A percentile compares a stretch with the other conserved stretches of the same genome.
Conservation (phyloP, 495 filamentous ascomycete genomes). For the Glutinoglossum americanum region DNA sequence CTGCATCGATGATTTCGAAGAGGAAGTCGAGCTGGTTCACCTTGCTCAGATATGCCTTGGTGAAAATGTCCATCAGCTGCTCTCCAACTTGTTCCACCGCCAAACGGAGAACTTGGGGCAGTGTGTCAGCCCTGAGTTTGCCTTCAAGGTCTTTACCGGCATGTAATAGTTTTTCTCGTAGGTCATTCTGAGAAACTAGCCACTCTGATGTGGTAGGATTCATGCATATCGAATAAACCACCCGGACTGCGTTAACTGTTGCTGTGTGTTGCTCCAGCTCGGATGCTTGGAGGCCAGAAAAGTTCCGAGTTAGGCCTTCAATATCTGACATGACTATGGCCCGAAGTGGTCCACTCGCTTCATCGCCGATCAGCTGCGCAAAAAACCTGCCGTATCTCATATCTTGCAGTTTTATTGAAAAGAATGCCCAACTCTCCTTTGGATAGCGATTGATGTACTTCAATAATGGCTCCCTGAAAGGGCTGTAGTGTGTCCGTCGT, state of each 20-base stretch:
- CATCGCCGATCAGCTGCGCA: slow-evolving; percentile 65
- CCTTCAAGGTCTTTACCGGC: slow-evolving; percentile 53
- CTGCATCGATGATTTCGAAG: slow-evolving; percentile 67
- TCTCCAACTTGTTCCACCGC: slow-evolving; percentile 75
- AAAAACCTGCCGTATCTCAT: slow-evolving; percentile 83
- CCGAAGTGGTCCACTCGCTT: slow-evolving; percentile 51
- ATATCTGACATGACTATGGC: slow-evolving; percentile 52
- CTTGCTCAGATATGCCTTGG: slow-evolving; percentile 50
- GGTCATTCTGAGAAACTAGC: slow-evolving; percentile 54
- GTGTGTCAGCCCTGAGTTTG: slow-evolving; percentile 40
- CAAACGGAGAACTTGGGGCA: slow-evolving; percentile 55
- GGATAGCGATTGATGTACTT: slow-evolving; percentile 89
- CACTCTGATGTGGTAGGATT: slow-evolving; percentile 33
- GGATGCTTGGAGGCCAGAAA: slow-evolving; percentile 32
- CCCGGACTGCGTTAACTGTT: slow-evolving; percentile 71
- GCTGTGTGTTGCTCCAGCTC: slow-evolving; percentile 43
- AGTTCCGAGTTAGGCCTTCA: slow-evolving; percentile 40
- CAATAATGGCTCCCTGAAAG: slow-evolving; percentile 79
- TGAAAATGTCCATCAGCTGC: slow-evolving; percentile 70
- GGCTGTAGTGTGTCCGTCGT: slow-evolving; percentile 75
- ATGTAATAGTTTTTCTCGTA: slow-evolving; percentile 45
- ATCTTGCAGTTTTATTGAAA: slow-evolving; percentile 53
- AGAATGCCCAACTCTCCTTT: slow-evolving; percentile 62
- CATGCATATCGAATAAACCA: slow-evolving; percentile 50
- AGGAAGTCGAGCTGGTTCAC: slow-evolving; percentile 68